Evolutionary conservation across 805 yeast genomes (phyloP).

Genomic region (Kregervanrija delftensis): DNA sequence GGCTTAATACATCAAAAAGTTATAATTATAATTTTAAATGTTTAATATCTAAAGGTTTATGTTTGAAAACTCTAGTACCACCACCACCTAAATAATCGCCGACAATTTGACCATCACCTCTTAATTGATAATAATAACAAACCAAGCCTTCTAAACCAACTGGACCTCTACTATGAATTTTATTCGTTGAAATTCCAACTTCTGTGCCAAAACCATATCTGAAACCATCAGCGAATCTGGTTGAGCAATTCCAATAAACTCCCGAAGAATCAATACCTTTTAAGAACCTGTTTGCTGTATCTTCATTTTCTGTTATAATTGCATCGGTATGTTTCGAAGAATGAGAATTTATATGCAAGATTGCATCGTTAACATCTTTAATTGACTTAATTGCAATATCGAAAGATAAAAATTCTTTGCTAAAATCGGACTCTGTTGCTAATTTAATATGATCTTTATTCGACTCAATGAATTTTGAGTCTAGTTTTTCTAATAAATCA

Average conservation of each 20-base stretch:
- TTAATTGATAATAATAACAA: constrained; percentile 87
- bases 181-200: constrained; percentile 95
- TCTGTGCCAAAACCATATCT: constrained; percentile 98
- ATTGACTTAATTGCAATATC: constrained; percentile 74
- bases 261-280: constrained; percentile 92
- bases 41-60: constrained; percentile 48
- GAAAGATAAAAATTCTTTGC: constrained; percentile 74
- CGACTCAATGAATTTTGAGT: constrained; percentile 9
- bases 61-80: constrained; percentile 72
- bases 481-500: constrained; percentile 34
- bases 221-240: constrained; percentile 97
- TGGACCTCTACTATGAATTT: constrained; percentile 97
- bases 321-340: constrained; percentile 97
- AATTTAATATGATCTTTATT: constrained; percentile 29
- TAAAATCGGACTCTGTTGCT: constrained; percentile 64
- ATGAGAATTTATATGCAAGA: constrained; percentile 77
- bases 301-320: constrained; percentile 72
- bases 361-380: constrained; percentile 59
- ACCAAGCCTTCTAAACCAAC: constrained; percentile 97
- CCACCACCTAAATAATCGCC: constrained; percentile 93
- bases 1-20: neutral
- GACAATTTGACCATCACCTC: constrained; percentile 91
- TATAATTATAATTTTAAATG: constrained; percentile 13
- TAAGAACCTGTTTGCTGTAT: constrained; percentile 67
- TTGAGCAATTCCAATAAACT: constrained; percentile 95